phyloP scores from a whole-genome alignment of 352 stramenopile species.

The Phytophthora cajani region DNA sequence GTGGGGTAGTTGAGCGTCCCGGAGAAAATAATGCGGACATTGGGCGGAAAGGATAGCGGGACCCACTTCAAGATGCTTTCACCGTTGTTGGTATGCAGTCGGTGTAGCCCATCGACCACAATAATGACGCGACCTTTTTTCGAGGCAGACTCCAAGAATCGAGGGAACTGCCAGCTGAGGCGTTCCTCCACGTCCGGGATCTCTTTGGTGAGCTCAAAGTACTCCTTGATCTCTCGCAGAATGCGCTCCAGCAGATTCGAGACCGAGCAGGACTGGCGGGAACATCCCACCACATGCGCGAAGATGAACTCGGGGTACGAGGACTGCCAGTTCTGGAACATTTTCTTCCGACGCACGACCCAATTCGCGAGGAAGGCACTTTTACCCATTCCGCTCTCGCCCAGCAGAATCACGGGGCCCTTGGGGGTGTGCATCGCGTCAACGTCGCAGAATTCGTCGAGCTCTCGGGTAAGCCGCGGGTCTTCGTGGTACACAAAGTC shows the following conservation, averaged over 20 bases:
- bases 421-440: constrained; percentile 85
- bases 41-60: constrained; percentile 85
- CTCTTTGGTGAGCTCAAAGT: constrained; percentile 91
- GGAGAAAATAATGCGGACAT: constrained; percentile 89
- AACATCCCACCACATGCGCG: constrained; percentile 91
- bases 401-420: constrained; percentile 75
- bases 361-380: constrained; percentile 83
- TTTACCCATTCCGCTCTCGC: constrained; percentile 78
- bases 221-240: constrained; percentile 88
- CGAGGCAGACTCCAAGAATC: constrained; percentile 88
- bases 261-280: constrained; percentile 84
- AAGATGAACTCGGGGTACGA: constrained; percentile 91
- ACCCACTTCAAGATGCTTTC: constrained; percentile 93
- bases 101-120: constrained; percentile 91
- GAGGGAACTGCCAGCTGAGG: constrained; percentile 91
- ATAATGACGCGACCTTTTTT: constrained; percentile 92
- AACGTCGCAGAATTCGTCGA: constrained; percentile 88
- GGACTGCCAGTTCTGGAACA: constrained; percentile 87
- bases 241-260: constrained; percentile 89
- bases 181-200: constrained; percentile 87
- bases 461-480: constrained; percentile 58
- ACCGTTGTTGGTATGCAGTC: constrained; percentile 84
- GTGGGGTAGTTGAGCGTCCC: constrained; percentile 61
- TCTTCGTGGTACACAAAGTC: constrained; percentile 86
- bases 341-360: constrained; percentile 84